phyloP scores from a whole-genome alignment of 2,329 filamentous ascomycete species.

The Clarireedia sp. region DNA sequence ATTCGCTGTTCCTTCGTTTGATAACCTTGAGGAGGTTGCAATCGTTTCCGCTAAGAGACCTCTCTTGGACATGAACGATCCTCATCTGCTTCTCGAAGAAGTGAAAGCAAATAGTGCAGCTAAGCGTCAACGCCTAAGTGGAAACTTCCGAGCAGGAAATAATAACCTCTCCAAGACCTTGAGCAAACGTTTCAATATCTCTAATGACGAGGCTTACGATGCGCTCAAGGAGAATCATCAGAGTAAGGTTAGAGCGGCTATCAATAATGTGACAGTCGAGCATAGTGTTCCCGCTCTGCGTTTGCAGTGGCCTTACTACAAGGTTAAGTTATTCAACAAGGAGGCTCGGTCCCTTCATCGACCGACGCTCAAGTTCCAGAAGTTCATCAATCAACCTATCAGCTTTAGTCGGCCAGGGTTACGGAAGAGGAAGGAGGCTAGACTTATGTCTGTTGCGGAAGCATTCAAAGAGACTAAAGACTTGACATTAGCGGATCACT shows the following conservation, averaged over 20 bases:
- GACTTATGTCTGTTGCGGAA: slow-evolving; percentile 68
- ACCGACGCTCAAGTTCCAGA: slow-evolving; percentile 66
- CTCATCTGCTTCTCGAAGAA: slow-evolving; percentile 75
- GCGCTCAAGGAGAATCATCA: slow-evolving; percentile 94
- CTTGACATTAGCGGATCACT: slow-evolving; percentile 71
- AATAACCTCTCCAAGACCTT: slow-evolving; percentile 66
- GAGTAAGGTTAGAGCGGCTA: slow-evolving; percentile 86
- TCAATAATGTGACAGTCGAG: slow-evolving; percentile 87
- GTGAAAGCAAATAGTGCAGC: slow-evolving; percentile 55
- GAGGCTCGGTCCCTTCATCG: slow-evolving; percentile 78
- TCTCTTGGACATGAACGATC: slow-evolving; percentile 79
- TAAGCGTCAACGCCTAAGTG: slow-evolving; percentile 42
- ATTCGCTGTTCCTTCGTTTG: slow-evolving; percentile 63
- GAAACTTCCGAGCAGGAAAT: slow-evolving; percentile 57
- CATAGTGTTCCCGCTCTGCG: slow-evolving; percentile 88
- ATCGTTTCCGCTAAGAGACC: slow-evolving; percentile 69
- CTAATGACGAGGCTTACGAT: slow-evolving; percentile 93
- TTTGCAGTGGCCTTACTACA: slow-evolving; percentile 93
- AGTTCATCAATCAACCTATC: slow-evolving; percentile 57
- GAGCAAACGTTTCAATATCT: slow-evolving; percentile 82
- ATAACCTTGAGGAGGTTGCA: slow-evolving; percentile 70
- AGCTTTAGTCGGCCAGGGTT: slow-evolving; percentile 64
- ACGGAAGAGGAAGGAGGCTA: slow-evolving; percentile 75
- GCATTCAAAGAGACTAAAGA: slow-evolving; percentile 76
- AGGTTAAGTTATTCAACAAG: slow-evolving; percentile 66